Conservation (phyloP, 345 rosid genomes). For the Turritis glabra region DNA sequence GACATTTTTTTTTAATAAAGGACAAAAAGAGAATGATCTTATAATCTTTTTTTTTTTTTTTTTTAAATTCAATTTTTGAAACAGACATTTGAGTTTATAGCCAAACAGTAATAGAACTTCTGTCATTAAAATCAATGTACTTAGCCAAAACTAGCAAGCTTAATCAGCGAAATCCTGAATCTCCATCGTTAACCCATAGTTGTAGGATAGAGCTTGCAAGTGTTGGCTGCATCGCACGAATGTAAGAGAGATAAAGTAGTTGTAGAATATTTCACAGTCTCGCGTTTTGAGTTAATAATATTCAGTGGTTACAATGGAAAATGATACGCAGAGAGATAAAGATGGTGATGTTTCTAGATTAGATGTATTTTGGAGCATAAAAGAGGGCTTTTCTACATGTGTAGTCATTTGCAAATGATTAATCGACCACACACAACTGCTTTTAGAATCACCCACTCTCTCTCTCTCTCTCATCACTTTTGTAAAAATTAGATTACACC, state of each 20-base stretch:
- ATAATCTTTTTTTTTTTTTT: too few relatives aligned
- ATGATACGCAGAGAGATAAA: too few relatives aligned
- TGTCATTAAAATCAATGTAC: background rate
- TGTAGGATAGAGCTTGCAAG: background rate
- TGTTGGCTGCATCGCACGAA: conserved; percentile 12
- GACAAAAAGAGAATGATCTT: background rate
- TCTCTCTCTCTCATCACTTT: conserved; percentile 9
- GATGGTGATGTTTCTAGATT: conserved; percentile 2
- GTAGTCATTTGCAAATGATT: conserved; percentile 36
- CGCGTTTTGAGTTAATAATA: background rate
- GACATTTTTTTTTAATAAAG: background rate
- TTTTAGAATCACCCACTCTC: conserved; percentile 14
- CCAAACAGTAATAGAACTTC: background rate
- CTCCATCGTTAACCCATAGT: background rate
- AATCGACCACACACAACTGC: conserved; percentile 19
- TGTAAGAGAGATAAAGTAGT: background rate
- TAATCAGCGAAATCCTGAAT: background rate
- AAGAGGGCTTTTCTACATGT: conserved; percentile 17
- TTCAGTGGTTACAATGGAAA: background rate
- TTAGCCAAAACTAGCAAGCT: background rate
- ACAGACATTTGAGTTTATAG: background rate
- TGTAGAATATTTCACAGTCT: background rate
- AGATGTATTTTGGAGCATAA: conserved; percentile 15
- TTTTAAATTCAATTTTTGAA: background rate
- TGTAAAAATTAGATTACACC: conserved; percentile 4